Evolutionary conservation across 140 eudicot genomes (phyloP).

Genomic region (Cichorium intybus): DNA sequence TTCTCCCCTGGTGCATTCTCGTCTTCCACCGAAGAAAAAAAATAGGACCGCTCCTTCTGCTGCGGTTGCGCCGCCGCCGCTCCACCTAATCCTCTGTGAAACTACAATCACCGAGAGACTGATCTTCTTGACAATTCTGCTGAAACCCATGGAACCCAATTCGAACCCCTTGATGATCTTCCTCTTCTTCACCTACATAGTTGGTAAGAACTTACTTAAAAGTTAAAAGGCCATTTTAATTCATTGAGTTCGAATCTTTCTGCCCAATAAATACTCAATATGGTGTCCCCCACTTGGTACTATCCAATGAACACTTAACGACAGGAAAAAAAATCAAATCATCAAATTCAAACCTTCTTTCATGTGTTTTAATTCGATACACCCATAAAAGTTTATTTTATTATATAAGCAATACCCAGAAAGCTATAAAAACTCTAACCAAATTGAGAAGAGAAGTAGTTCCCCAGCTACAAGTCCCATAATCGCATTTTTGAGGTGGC

Average conservation of each 20-base stretch:
- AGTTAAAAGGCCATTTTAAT: not conserved
- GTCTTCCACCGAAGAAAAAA: conserved; percentile 27
- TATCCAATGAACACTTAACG: too few species aligned
- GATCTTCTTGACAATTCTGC: not conserved
- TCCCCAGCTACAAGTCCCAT: conserved; percentile 92
- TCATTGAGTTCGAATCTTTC: not conserved
- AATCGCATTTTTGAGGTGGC: conserved; percentile 91
- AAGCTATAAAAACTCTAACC: conserved; percentile 36
- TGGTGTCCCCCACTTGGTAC: not conserved
- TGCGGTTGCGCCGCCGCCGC: not conserved
- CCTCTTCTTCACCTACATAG: not conserved
- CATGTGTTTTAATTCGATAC: not conserved
- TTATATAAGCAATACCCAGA: not conserved
- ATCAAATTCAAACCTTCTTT: not conserved
- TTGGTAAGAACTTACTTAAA: not conserved
- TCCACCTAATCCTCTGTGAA: conserved; percentile 17
- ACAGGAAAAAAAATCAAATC: too few species aligned
- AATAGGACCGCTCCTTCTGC: conserved; percentile 38
- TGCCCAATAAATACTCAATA: not conserved
- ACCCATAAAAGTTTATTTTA: not conserved
- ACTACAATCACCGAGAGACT: conserved; percentile 6
- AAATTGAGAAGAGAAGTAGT: conserved; percentile 71
- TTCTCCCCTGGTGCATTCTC: conserved; percentile 39
- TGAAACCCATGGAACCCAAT: conserved; percentile 14
- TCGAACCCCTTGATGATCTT: not conserved